Percentiles rank a stretch among this genome's conserved stretches.
phyloP scores from a whole-genome alignment of 768 basidiomycete genomes.

The Leucocoprinus leucothites region DNA sequence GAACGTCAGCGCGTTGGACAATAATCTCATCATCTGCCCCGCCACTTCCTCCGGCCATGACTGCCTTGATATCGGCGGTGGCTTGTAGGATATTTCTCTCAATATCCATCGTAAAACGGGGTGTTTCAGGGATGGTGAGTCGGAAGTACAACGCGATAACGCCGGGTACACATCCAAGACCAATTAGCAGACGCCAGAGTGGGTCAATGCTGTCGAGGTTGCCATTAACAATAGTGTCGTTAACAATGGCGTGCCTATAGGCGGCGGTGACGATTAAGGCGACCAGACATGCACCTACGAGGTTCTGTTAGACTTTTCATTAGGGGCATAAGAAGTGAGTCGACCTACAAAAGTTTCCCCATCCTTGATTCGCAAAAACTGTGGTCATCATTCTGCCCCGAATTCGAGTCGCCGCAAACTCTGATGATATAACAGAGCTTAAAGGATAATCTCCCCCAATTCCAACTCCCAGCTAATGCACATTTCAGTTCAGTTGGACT shows the following conservation, averaged over 20 bases:
- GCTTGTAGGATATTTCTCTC: slow-evolving; percentile 82
- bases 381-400: slow-evolving; percentile 89
- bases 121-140: slow-evolving; percentile 89
- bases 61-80: slow-evolving; percentile 65
- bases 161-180: slow-evolving; percentile 82
- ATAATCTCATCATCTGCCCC: slow-evolving; percentile 52
- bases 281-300: slow-evolving; percentile 60
- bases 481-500: no score
- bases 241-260: slow-evolving; percentile 59
- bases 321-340: background rate
- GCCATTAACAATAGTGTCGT: slow-evolving; percentile 32
- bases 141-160: slow-evolving; percentile 87
- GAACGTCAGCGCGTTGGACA: slow-evolving; percentile 61
- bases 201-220: slow-evolving; percentile 57
- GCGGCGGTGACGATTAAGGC: slow-evolving; percentile 60
- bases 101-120: slow-evolving; percentile 90
- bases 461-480: slow-evolving; percentile 68
- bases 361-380: slow-evolving; percentile 84
- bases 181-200: slow-evolving; percentile 86
- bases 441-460: slow-evolving; percentile 91
- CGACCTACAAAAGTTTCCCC: slow-evolving; percentile 75
- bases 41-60: slow-evolving; percentile 48
- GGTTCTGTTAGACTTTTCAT: background rate
- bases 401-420: slow-evolving; percentile 75
- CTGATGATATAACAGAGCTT: slow-evolving; percentile 82